Base-by-base conservation (phyloP, 2,329 filamentous ascomycete species). In the Clarireedia paspali region DNA sequence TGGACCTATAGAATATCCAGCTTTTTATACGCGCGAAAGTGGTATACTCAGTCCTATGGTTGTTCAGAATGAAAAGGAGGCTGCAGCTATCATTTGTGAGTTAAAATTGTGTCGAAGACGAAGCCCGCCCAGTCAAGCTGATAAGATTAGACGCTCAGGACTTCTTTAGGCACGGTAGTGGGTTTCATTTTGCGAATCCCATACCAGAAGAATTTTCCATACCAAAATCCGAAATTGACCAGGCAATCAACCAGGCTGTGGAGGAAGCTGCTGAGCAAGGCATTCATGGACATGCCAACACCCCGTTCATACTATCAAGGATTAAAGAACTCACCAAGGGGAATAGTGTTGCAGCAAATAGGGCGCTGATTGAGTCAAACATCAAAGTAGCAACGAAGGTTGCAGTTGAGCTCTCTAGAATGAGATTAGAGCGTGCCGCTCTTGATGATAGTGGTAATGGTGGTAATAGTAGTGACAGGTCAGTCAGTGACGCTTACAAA, bases 1-100 rank as follows among this genome's bases (percentile, higher is more conserved):
- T 26, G 87, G 84, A 1, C 73, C 79, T 5, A 80, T 96, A 42
- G 87, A 95, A 65, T 94, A 97, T 66, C 94, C 94, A 1, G 90
- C 89, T 0, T 99, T 99, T 71, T 99, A 89, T 81, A 89, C 88
- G 0, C 78, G 92, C 42, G 89, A 96, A 44, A 96, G 91, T 70
- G 89, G 91, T 12, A 74, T 87, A 52, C 83, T 77, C 70, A 95
- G 90, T 67, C 92, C 92, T 0, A 81, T 82, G 23, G 81, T 88
- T 1, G 81, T 96, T 44, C 73, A 83, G 53, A 80, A 85, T 62
- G 89, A 95, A 68, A 77, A 77, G 55, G 88, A 97, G 68, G 94
- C 94, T 36, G 94, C 94, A 0, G 84, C 87, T n/a, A 89, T 97
- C 56, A 88, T 96, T 56, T 77, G 82, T 85, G 70, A 70, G 80